Percentiles rank a stretch among this genome's conserved stretches.
Conservation (phyloP, 1,284 basidiomycete genomes). For the Trichosporon sp. region DNA sequence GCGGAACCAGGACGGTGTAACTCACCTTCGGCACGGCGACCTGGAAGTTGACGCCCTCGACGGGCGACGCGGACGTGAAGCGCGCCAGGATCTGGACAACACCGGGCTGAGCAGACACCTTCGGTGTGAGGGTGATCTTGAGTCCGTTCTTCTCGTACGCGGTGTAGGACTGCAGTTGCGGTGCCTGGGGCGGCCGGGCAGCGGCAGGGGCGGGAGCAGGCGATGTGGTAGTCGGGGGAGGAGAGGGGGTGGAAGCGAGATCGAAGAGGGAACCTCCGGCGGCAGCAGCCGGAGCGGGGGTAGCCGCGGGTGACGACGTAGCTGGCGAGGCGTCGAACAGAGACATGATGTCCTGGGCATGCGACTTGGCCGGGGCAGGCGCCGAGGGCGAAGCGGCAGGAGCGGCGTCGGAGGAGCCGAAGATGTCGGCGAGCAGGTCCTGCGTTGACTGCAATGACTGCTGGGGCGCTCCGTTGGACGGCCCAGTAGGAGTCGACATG, state of each 20-base stretch:
- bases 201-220: slow-evolving; percentile 18
- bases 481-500: slow-evolving; percentile 50
- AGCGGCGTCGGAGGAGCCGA: slow-evolving; percentile 58
- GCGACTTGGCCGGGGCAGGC: slow-evolving; percentile 49
- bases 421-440: slow-evolving; percentile 89
- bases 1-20: slow-evolving; percentile 7
- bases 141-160: slow-evolving; percentile 91
- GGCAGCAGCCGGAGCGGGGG: slow-evolving; percentile 38
- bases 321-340: slow-evolving; percentile 63
- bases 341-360: slow-evolving; percentile 78
- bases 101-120: slow-evolving; percentile 73
- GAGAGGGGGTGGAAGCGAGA: slow-evolving; percentile 27
- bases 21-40: slow-evolving; percentile 93
- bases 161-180: slow-evolving; percentile 65
- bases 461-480: slow-evolving; percentile 22
- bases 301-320: slow-evolving; percentile 12
- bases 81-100: slow-evolving; percentile 84
- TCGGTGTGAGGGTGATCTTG: slow-evolving; percentile 82
- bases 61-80: slow-evolving; percentile 67
- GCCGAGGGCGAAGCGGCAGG: slow-evolving; percentile 26
- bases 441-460: slow-evolving; percentile 66
- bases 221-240: background rate
- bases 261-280: slow-evolving; percentile 42
- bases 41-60: slow-evolving; percentile 78
- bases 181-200: slow-evolving; percentile 30